Evolutionary conservation across 2,329 filamentous ascomycete genomes (phyloP), one percentile per base, ranked within the genome.

Genomic region (Phialophora macrospora): DNA sequence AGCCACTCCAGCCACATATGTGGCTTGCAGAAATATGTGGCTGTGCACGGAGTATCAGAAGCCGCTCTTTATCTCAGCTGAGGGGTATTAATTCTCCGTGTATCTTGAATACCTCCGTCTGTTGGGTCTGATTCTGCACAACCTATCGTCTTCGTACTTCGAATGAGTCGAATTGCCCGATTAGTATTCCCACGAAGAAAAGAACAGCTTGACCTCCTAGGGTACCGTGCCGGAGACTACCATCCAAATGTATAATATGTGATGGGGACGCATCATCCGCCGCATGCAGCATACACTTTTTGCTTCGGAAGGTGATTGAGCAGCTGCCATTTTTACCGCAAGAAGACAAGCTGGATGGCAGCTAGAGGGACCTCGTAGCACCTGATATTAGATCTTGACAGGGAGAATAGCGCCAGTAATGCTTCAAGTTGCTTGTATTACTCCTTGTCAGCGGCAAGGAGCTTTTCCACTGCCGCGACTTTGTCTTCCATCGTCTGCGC

Each of bases 401-500:
- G 38, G 5, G 5, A 44, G 17, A 44, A 17, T 17, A 44, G 14
- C 38, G 38, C 38, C 38, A 44, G 34, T 8, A n/a, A n/a, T 51
- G 20, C 11, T 22, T 12, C 48, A 14, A 12, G 2, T 26, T 24
- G 20, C 9, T 26, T 14, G 24, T 51, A 54, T 46, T 32, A 49
- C 52, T 55, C 30, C 8, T 62, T 24, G 30, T 74, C 73, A 2
- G 52, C 65, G 30, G 74, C 79, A 67, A 88, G 73, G 62, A 88
- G 71, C 71, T 80, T 79, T 70, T 85, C 80, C 38, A 89, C 86
- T 58, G 83, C 83, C 26, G 79, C 79, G 24, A 96, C 90, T 80
- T 96, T 97, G 70, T 96, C 90, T 74, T 88, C 85, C 41, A 90
- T 90, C 1, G 87, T 87, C 80, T 97, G 92, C 76, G 84, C 85